Conservation (phyloP, 192 early-diverging fungal species). For the Coemansia sp. region DNA sequence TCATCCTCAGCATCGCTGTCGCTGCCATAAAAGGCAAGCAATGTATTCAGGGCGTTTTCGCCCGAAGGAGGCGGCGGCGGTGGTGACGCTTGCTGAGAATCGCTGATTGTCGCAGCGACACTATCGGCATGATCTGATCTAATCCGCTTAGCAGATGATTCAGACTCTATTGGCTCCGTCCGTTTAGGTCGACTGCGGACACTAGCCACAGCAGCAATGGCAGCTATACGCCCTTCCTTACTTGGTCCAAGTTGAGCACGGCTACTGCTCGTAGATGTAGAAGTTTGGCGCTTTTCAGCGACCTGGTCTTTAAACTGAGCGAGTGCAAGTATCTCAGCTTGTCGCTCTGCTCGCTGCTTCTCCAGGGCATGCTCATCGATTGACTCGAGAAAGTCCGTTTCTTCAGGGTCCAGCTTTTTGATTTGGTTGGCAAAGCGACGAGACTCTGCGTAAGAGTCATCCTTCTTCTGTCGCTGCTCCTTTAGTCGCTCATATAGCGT, state of each 20-base stretch:
- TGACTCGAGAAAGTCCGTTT: constrained; percentile 68
- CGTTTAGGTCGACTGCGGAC: constrained; percentile 3
- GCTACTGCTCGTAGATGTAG: background rate
- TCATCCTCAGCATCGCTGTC: constrained; percentile 7
- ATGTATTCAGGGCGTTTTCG: background rate
- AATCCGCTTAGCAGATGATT: background rate
- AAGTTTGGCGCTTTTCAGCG: constrained; percentile 15
- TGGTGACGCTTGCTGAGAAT: background rate
- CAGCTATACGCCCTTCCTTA: background rate
- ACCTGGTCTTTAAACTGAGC: constrained; percentile 36
- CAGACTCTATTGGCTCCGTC: background rate
- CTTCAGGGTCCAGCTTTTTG: constrained; percentile 68
- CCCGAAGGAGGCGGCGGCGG: background rate
- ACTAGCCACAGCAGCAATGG: constrained; percentile 1
- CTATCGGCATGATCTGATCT: background rate
- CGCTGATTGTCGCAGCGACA: background rate
- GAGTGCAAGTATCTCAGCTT: constrained; percentile 19
- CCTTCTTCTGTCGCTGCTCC: constrained; percentile 67
- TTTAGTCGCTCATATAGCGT: constrained; percentile 77
- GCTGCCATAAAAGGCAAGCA: constrained; percentile 31
- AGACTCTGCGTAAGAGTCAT: constrained; percentile 64
- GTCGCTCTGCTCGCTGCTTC: constrained; percentile 10
- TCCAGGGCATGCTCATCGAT: constrained; percentile 51
- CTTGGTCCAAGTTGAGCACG: background rate
- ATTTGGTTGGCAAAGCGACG: constrained; percentile 58